Percentiles rank a stretch among this genome's conserved stretches.
These are phyloP conservation scores for Clonostachys byssicola DNA, from an alignment of 2,329 filamentous ascomycete genomes.

Conservation along the genomic window DNA sequence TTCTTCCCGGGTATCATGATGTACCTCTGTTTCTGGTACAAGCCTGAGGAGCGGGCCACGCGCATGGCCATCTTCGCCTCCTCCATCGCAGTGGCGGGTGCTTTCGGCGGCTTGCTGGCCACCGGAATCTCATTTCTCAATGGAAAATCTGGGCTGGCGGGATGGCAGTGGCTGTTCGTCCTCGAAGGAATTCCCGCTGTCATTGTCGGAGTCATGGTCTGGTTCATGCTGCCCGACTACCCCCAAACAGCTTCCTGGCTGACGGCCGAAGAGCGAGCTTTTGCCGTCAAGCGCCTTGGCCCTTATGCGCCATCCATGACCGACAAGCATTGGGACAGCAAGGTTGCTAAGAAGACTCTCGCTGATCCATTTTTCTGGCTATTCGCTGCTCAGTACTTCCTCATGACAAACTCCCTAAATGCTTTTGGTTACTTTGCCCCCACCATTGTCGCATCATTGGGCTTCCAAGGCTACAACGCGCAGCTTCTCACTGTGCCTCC, in stretches of 20 bases:
- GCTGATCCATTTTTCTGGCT: constrained; percentile 25
- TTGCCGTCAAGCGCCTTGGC: constrained; percentile 25
- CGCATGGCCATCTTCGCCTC: constrained; percentile 53
- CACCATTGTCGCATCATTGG: constrained; percentile 25
- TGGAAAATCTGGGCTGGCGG: constrained; percentile 38
- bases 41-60: constrained; percentile 15
- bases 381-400: constrained; percentile 19
- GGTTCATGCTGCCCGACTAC: constrained; percentile 23
- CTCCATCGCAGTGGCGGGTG: constrained; percentile 51
- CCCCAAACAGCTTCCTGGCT: constrained; percentile 25
- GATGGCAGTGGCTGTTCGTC: constrained; percentile 53
- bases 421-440: constrained; percentile 27
- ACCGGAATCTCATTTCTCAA: constrained; percentile 41
- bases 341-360: constrained; percentile 21
- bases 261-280: constrained; percentile 22
- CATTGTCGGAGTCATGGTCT: constrained; percentile 20
- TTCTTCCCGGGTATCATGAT: constrained; percentile 43
- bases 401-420: constrained; percentile 26
- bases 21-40: constrained; percentile 66
- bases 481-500: constrained; percentile 28
- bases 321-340: constrained; percentile 25
- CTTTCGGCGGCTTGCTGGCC: constrained; percentile 57
- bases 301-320: constrained; percentile 23
- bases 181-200: constrained; percentile 32
- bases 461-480: constrained; percentile 22